Base-by-base conservation (phyloP, 1,284 basidiomycete genomes). In the Quambalaria eucalypti region DNA sequence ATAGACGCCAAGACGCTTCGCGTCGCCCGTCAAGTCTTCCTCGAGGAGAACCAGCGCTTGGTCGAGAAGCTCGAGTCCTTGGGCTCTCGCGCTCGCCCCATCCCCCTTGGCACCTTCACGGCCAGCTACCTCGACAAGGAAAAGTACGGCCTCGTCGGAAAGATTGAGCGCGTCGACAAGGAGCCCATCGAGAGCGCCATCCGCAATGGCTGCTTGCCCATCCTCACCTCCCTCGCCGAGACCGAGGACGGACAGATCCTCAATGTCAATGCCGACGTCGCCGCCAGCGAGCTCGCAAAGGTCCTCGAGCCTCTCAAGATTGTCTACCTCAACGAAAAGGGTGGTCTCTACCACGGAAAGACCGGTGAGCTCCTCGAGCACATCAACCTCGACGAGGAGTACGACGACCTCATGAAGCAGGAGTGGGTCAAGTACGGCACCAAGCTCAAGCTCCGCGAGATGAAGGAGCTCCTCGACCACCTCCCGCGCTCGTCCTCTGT, bases 401-500 rank as follows among this genome's bases (percentile, higher is more conserved):
- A 96, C 78, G 89, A 95, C 65, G 83, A 83, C 39, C 83, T 99
- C 58, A 90, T 98, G 91, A 95, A 92, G 76, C 87, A 97, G 79
- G 84, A 91, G n/a, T 99, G 95, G 93, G 93, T 99, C 79, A 96
- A 96, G 78, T 97, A 86, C 76, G 93, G 93, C 64, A 98, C 95
- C 67, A 99, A 99, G 79, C 88, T 99, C 78, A 98, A 98, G 80
- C 83, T 99, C 51, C 87, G 93, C 66, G 93, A 98, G 78, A 97
- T 98, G 82, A 99, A 99, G 80, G 93, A 98, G 76, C 85, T 99
- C 47, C 84, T 99, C 54, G 95, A 98, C 77, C 88, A 95, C 78
- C 88, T 98, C 57, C 93, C 95, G 29, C 90, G 95, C 64, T 88
- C 95, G 2, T 96, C 93, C 21, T 96, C 91, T 44, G 93, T 98